Evolutionary conservation across 2,329 filamentous ascomycete genomes (phyloP).

Genomic region (Nemania diffusa): DNA sequence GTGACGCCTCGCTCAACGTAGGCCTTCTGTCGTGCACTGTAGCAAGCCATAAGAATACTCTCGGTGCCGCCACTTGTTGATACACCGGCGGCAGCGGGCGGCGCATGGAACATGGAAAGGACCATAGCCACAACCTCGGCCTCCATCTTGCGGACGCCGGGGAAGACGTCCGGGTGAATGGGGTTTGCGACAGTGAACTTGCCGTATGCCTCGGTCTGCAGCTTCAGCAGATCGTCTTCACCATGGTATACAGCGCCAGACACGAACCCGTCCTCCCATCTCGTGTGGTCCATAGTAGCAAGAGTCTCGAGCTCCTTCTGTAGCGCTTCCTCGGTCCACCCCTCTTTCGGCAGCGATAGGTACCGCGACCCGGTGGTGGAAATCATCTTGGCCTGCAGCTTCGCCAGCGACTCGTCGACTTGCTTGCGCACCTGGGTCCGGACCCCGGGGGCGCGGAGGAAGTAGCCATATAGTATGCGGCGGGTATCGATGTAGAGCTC

Average conservation of each 20-base stretch:
- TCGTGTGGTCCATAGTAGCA: slow-evolving; percentile 88
- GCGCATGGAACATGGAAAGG: slow-evolving; percentile 87
- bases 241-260: slow-evolving; percentile 97
- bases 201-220: slow-evolving; percentile 93
- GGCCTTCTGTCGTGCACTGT: slow-evolving; percentile 90
- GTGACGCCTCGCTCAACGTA: slow-evolving; percentile 86
- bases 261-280: slow-evolving; percentile 96
- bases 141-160: slow-evolving; percentile 98
- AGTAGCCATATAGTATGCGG: slow-evolving; percentile 82
- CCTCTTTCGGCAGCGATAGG: slow-evolving; percentile 81
- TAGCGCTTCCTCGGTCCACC: slow-evolving; percentile 82
- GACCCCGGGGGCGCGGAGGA: slow-evolving; percentile 87
- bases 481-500: slow-evolving; percentile 78
- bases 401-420: slow-evolving; percentile 80
- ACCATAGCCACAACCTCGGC: slow-evolving; percentile 98
- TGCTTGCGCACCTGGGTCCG: slow-evolving; percentile 86
- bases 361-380: slow-evolving; percentile 78
- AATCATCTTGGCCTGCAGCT: slow-evolving; percentile 86
- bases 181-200: slow-evolving; percentile 96
- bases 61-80: slow-evolving; percentile 95
- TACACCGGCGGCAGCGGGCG: slow-evolving; percentile 84
- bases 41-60: slow-evolving; percentile 94
- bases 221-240: slow-evolving; percentile 79
- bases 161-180: slow-evolving; percentile 98
- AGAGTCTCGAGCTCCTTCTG: slow-evolving; percentile 82